phyloP scores from a whole-genome alignment of 2,329 filamentous ascomycete genomes.

The Botrytis aclada region DNA sequence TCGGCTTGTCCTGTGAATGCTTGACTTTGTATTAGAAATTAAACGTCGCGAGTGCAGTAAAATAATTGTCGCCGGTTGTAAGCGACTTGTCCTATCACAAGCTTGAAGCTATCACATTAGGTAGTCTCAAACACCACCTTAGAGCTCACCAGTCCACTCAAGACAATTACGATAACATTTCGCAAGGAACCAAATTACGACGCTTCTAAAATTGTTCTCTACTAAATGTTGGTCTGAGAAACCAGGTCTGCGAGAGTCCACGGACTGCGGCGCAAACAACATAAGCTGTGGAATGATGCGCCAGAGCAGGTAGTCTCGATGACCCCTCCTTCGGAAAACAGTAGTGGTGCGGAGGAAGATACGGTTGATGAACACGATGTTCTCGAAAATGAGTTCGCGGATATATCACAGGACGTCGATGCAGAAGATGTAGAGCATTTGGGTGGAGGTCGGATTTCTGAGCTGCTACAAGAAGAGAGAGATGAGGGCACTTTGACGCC shows the following conservation, averaged over 20 bases:
- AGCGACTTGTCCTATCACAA: slow-evolving; percentile 18
- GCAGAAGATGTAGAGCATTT: slow-evolving; percentile 36
- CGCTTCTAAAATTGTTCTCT: neutral
- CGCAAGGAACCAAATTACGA: neutral
- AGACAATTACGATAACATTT: neutral
- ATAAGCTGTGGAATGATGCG: slow-evolving; percentile 34
- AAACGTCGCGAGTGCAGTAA: slow-evolving; percentile 6
- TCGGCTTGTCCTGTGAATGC: neutral
- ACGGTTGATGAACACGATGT: slow-evolving; percentile 49
- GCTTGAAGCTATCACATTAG: slow-evolving; percentile 2
- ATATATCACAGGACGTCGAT: slow-evolving; percentile 1
- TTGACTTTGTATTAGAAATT: neutral
- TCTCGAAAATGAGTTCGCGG: slow-evolving; percentile 37
- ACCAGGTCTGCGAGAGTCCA: slow-evolving; percentile 26
- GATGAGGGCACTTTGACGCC: slow-evolving; percentile 28
- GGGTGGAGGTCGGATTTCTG: slow-evolving; percentile 35
- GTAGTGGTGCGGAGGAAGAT: slow-evolving; percentile 58
- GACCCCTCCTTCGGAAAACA: slow-evolving; percentile 65
- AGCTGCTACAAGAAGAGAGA: slow-evolving; percentile 34
- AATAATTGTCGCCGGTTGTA: slow-evolving; percentile 17
- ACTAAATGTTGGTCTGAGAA: slow-evolving; percentile 28
- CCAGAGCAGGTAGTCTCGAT: slow-evolving; percentile 49
- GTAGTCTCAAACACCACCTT: slow-evolving; percentile 14
- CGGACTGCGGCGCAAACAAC: slow-evolving; percentile 33
- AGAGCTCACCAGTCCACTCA: neutral